phyloP scores from a whole-genome alignment of 192 early-diverging fungal genomes.

The Phycomyces nitens region DNA sequence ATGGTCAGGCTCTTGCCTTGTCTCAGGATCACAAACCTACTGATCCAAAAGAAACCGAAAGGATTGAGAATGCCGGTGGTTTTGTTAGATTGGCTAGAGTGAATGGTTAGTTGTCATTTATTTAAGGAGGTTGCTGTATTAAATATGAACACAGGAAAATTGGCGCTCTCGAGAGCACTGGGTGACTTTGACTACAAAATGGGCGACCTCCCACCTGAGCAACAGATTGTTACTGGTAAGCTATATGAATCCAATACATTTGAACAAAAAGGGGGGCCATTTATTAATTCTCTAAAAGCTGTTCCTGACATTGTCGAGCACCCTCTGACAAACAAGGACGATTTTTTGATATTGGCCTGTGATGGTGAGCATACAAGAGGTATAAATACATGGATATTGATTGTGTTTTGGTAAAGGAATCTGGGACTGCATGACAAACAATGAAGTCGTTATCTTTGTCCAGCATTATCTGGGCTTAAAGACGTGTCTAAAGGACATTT shows the following conservation, averaged over 20 bases:
- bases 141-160: conserved; percentile 53
- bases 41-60: conserved; percentile 74
- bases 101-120: conserved; percentile 57
- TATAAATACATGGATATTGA: too few species aligned
- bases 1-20: conserved; percentile 71
- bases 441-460: too few species aligned
- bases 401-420: too few species aligned
- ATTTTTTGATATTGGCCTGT: conserved; percentile 93
- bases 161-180: conserved; percentile 91
- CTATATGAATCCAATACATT: too few species aligned
- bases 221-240: conserved; percentile 85
- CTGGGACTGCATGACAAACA: too few species aligned
- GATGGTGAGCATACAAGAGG: conserved; percentile 58
- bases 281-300: conserved; percentile 31
- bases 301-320: conserved; percentile 75
- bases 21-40: conserved; percentile 95
- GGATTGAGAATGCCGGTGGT: conserved; percentile 90
- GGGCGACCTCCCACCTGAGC: conserved; percentile 70
- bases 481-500: too few species aligned
- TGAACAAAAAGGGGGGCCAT: not conserved
- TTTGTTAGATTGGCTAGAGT: conserved; percentile 98
- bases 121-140: not conserved
- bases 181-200: conserved; percentile 98
- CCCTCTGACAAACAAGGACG: conserved; percentile 60
- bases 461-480: too few species aligned